Evolutionary conservation across 129 eudicot genomes (phyloP).

Genomic region (Centaurea solstitialis): DNA sequence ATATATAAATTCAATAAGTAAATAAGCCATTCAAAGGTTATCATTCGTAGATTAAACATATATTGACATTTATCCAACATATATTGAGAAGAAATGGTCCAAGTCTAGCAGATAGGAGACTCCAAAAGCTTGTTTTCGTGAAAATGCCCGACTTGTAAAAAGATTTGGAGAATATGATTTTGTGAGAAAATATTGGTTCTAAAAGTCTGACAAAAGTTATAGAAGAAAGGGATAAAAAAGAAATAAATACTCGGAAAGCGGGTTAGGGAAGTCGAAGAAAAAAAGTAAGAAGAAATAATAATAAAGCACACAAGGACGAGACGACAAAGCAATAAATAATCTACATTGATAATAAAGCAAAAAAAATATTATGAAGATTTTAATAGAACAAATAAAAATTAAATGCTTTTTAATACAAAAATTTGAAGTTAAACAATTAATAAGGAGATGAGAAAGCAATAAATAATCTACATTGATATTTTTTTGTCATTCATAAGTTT

Average conservation of each 20-base stretch:
- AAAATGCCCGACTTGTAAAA: background rate
- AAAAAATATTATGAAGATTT: background rate
- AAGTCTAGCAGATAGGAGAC: too few relatives aligned
- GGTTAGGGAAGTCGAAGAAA: background rate
- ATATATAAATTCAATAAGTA: background rate
- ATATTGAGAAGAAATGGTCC: too few relatives aligned
- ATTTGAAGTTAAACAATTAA: background rate
- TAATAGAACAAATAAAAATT: background rate
- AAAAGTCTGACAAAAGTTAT: background rate
- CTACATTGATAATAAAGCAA: background rate
- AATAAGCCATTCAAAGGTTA: background rate
- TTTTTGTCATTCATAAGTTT: background rate
- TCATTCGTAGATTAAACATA: background rate
- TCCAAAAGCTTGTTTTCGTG: too few relatives aligned
- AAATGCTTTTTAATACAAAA: background rate
- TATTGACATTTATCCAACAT: background rate
- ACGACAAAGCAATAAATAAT: background rate
- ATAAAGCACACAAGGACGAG: background rate
- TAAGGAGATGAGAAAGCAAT: background rate
- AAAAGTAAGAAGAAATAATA: background rate
- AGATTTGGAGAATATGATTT: background rate
- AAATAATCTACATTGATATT: background rate
- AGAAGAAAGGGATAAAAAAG: background rate
- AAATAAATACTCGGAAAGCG: background rate
- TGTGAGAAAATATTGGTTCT: background rate